Conservation (phyloP, 140 eudicot species). For the Erigeron philadelphicus region DNA sequence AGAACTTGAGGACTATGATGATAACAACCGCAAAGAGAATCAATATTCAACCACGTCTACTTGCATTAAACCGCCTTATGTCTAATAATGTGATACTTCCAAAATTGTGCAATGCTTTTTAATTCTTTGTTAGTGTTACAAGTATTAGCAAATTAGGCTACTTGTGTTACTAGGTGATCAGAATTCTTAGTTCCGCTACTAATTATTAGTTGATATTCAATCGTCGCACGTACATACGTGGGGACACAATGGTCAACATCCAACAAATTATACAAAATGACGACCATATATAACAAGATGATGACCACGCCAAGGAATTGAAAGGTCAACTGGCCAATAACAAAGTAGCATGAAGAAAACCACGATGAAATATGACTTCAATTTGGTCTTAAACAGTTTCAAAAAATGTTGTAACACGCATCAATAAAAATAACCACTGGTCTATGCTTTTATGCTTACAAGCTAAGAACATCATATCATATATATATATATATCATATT, state of each 20-base stretch:
- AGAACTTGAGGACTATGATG: background rate
- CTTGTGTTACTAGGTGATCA: no score
- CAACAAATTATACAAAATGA: background rate
- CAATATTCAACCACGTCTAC: background rate
- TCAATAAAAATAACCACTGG: background rate
- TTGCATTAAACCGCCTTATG: background rate
- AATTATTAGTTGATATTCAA: background rate
- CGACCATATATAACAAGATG: background rate
- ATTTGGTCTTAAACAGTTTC: background rate
- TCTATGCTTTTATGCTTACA: no score
- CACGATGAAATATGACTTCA: background rate
- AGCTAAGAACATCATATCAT: background rate
- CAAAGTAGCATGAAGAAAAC: background rate
- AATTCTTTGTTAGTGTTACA: no score
- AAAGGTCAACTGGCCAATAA: background rate
- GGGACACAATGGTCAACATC: background rate
- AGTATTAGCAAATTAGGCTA: no score
- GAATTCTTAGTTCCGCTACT: no score
- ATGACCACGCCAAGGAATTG: background rate
- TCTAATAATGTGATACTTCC: background rate
- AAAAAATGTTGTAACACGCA: background rate
- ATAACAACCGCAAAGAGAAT: background rate
- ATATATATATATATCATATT: background rate
- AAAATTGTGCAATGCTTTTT: no score
- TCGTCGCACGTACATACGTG: background rate